A percentile compares a stretch with the other conserved stretches of the same genome.
phyloP scores from a whole-genome alignment of 2,329 filamentous ascomycete genomes.

The Leptoxyphium fumago region DNA sequence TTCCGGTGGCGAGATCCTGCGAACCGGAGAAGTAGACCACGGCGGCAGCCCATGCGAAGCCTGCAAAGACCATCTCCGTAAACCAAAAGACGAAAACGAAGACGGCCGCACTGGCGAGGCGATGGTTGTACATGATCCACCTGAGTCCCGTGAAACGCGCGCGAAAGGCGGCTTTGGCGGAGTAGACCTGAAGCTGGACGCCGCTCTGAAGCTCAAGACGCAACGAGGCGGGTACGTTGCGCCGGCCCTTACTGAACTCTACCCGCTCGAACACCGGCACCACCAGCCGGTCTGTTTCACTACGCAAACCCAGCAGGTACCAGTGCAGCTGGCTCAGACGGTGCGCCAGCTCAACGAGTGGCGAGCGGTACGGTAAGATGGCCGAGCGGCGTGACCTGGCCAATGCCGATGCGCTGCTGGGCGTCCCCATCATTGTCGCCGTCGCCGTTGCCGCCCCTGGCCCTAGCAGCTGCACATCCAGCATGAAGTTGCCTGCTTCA shows the following conservation, averaged over 20 bases:
- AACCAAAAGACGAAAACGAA: conserved; percentile 64
- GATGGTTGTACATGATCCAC: conserved; percentile 79
- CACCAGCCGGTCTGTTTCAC: conserved; percentile 48
- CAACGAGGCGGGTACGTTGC: conserved; percentile 38
- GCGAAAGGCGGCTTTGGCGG: conserved; percentile 50
- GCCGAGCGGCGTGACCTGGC: conserved; percentile 53
- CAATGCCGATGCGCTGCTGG: conserved; percentile 8
- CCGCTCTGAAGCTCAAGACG: conserved; percentile 57
- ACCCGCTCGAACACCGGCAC: conserved; percentile 62
- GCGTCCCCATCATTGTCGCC: conserved; percentile 6
- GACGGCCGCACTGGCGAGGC: conserved; percentile 50
- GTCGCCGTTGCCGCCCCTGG: conserved; percentile 16
- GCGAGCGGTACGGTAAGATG: conserved; percentile 65
- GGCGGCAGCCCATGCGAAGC: conserved; percentile 48
- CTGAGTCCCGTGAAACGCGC: conserved; percentile 62
- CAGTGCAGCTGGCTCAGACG: conserved; percentile 51
- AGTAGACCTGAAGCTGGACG: conserved; percentile 60
- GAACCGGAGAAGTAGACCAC: conserved; percentile 20
- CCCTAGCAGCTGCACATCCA: conserved; percentile 55
- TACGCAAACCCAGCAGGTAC: conserved; percentile 51
- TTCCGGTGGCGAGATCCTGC: conserved; percentile 2
- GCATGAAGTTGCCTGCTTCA: conserved; percentile 83
- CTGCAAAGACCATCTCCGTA: conserved; percentile 54
- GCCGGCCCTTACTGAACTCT: conserved; percentile 43
- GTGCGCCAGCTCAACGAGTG: conserved; percentile 46